A percentile compares a stretch with the other conserved stretches of the same genome.
phyloP scores from a whole-genome alignment of 139 green algal species.

The Chlorella sp. region DNA sequence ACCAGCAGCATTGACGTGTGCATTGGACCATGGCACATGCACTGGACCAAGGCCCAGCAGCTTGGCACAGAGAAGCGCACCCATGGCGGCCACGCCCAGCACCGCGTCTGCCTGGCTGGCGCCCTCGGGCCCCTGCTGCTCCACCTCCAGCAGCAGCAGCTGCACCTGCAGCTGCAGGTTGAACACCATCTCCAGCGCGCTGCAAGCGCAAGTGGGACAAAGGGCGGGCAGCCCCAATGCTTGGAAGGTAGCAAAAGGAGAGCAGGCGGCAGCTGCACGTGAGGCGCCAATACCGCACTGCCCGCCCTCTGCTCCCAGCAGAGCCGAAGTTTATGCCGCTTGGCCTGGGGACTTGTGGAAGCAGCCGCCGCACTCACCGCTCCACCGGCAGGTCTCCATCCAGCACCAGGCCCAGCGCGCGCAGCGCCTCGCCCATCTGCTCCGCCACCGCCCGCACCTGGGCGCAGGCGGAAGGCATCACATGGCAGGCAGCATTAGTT shows the following conservation, averaged over 20 bases:
- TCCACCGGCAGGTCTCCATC: slow-evolving; percentile 1
- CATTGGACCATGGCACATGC: too few species aligned
- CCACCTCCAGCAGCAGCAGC: slow-evolving; percentile 41
- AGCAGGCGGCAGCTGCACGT: too few species aligned
- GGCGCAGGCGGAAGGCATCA: too few species aligned
- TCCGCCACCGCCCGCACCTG: slow-evolving; percentile 14
- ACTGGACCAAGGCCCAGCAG: too few species aligned
- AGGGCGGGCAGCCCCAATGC: too few species aligned
- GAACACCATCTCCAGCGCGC: slow-evolving; percentile 8
- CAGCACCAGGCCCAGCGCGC: slow-evolving; percentile 1
- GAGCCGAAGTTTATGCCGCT: too few species aligned
- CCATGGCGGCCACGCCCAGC: slow-evolving; percentile 36
- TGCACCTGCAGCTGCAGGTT: slow-evolving; percentile 38
- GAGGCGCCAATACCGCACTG: too few species aligned
- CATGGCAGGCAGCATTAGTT: background rate
- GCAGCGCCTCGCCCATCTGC: slow-evolving; percentile 25
- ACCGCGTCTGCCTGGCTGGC: slow-evolving; percentile 26
- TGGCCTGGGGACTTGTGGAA: too few species aligned
- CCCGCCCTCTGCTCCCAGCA: too few species aligned
- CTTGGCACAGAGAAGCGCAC: background rate
- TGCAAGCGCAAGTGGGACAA: too few species aligned
- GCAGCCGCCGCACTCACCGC: background rate
- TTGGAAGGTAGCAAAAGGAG: too few species aligned
- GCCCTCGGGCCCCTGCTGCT: slow-evolving; percentile 1
- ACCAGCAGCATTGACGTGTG: too few species aligned